Conservation (phyloP, 202 grass and related monocot species). For the Tripidium arundinaceum region DNA sequence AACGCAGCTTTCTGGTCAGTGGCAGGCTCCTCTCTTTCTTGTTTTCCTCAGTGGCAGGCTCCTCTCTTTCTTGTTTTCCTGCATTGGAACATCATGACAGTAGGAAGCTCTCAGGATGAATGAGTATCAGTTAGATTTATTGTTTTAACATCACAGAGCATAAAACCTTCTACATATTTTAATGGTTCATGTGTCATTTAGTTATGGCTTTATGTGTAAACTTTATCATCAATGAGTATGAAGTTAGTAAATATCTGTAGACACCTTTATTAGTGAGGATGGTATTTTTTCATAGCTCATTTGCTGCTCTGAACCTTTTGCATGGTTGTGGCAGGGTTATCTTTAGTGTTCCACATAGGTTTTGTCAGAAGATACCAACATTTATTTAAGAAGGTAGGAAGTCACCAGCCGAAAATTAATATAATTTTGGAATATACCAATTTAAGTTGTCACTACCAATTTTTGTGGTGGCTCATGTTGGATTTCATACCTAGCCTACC, state of each 20-base stretch:
- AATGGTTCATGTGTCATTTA: background rate
- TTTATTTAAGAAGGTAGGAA: background rate
- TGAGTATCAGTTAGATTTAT: background rate
- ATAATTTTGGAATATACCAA: background rate
- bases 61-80: background rate
- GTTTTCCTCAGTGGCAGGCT: conserved; percentile 12
- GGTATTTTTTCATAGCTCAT: background rate
- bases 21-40: background rate
- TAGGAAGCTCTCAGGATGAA: background rate
- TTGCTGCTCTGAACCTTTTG: background rate
- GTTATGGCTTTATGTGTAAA: background rate
- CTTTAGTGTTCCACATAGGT: background rate
- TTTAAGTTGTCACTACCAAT: background rate
- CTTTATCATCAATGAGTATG: too few species aligned
- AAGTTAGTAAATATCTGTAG: too few species aligned
- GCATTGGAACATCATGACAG: background rate
- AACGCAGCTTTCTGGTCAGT: conserved; percentile 87
- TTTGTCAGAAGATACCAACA: background rate
- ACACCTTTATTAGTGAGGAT: too few species aligned
- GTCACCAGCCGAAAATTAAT: background rate
- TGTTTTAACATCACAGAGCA: too few species aligned
- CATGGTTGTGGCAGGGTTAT: background rate
- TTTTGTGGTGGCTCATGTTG: background rate
- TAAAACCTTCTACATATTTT: too few species aligned
- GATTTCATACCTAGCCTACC: background rate